Evolutionary conservation across 176 grass and related monocot species (phyloP), one percentile per base, ranked within the genome.

Genomic region (Chrysopogon serrulatus): DNA sequence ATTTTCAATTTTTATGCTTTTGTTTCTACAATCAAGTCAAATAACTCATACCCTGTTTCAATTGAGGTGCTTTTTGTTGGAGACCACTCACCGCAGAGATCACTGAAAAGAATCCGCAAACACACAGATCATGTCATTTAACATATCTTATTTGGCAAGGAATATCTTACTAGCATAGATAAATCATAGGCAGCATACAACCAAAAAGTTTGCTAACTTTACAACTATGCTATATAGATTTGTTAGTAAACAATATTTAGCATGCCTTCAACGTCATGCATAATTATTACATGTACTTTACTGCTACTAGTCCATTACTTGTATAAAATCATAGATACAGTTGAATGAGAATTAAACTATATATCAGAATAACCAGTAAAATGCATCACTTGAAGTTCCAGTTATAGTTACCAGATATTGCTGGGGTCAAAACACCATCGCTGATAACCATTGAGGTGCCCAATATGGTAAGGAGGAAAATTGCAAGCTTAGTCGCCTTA

Each of bases 361-460:
- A 56, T 6, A 62, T 72, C 13, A 41, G 34, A 77, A 24, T 40
- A 24, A 4, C 6, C 53, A 56, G 53, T 71, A 82, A 48, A 23
- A 69, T 37, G 24, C 6, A 14, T 26, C 23, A 79, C 5, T 75
- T n/a, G 10, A 73, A 56, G 31, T 74, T 64, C 31, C 57, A 61
- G 1, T 31, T 39, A 49, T 34, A 56, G 48, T n/a, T 80, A 89
- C 83, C 90, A 35, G 87, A 92, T 31, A 92, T 92, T 49, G 51
- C 77, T 51, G 90, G 87, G 24, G 90, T 92, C 47, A 92, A 73
- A 47, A 86, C 79, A 49, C 90, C 90, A 84, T 87, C 90, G 40
- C 83, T 77, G 33, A 92, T 77, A 65, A 87, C 90, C 90, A 92
- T 89, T 63, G 80, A 84, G 11, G 87, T 92, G 13, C 77, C 90